Conservation (phyloP, 2,329 filamentous ascomycete genomes). For the Alternaria triticina region DNA sequence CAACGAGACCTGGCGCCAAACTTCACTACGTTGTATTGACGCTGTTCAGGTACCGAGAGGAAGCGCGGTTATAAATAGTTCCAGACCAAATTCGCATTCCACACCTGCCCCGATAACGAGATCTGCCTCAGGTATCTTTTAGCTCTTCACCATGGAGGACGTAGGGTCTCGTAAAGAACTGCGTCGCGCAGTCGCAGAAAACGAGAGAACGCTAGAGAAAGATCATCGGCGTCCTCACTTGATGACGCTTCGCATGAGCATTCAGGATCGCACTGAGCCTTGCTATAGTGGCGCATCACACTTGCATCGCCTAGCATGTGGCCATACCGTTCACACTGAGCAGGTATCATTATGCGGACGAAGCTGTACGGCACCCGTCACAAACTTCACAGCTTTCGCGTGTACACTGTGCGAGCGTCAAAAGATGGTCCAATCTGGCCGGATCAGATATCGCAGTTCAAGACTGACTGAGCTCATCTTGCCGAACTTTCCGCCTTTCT, state of each 20-base stretch:
- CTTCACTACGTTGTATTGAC: not conserved
- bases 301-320: not conserved
- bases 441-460: not conserved
- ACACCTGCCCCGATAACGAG: not conserved
- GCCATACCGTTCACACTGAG: not conserved
- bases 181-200: not conserved
- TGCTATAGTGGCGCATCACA: not conserved
- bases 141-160: not conserved
- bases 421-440: not conserved
- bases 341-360: not conserved
- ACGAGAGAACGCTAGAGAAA: not conserved
- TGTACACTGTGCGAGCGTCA: not conserved
- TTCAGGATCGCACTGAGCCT: not conserved
- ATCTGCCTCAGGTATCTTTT: not conserved
- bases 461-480: not conserved
- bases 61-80: not conserved
- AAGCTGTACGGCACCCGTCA: not conserved
- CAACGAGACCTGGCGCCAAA: not conserved
- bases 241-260: not conserved
- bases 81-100: not conserved
- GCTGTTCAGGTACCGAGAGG: not conserved
- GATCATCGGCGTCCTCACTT: not conserved
- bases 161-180: not conserved
- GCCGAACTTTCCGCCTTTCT: not conserved
- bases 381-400: not conserved